Conservation (phyloP, 352 stramenopile genomes). For the Phytophthora syringae region DNA sequence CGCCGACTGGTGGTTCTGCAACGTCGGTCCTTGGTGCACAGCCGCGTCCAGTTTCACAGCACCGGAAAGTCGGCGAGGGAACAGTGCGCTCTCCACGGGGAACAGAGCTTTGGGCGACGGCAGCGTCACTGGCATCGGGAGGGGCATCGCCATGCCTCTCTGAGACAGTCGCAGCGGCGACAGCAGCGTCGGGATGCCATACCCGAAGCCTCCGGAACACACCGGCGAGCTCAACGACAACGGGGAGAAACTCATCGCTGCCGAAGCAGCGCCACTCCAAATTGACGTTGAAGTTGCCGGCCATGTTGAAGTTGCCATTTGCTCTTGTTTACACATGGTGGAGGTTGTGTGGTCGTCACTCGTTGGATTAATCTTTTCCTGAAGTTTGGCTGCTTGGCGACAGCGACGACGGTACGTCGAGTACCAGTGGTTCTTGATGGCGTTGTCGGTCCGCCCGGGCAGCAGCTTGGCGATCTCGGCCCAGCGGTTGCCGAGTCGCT, state of each 20-base stretch:
- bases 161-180: slow-evolving; percentile 30
- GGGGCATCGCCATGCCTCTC: neutral
- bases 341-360: no score
- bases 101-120: slow-evolving; percentile 35
- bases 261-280: slow-evolving; percentile 13
- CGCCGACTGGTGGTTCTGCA: slow-evolving; percentile 68
- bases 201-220: slow-evolving; percentile 1
- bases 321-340: slow-evolving; percentile 17
- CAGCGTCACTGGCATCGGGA: slow-evolving; percentile 24
- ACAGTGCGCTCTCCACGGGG: slow-evolving; percentile 22
- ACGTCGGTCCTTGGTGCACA: slow-evolving; percentile 26
- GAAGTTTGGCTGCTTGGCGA: slow-evolving; percentile 60
- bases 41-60: slow-evolving; percentile 4
- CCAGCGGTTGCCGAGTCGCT: slow-evolving; percentile 95
- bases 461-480: slow-evolving; percentile 98
- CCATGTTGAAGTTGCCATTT: slow-evolving; percentile 5
- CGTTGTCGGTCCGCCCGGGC: slow-evolving; percentile 90
- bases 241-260: slow-evolving; percentile 28
- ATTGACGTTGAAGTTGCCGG: neutral
- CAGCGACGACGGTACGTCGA: slow-evolving; percentile 70
- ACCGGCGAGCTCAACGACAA: slow-evolving; percentile 48
- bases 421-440: slow-evolving; percentile 91
- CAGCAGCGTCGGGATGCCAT: slow-evolving; percentile 18
- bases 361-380: slow-evolving; percentile 19
- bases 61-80: neutral